A percentile compares a stretch with the other conserved stretches of the same genome.
These are phyloP conservation scores for Gastrolobium villosum DNA, from an alignment of 306 rosid species.

Conservation along the genomic window DNA sequence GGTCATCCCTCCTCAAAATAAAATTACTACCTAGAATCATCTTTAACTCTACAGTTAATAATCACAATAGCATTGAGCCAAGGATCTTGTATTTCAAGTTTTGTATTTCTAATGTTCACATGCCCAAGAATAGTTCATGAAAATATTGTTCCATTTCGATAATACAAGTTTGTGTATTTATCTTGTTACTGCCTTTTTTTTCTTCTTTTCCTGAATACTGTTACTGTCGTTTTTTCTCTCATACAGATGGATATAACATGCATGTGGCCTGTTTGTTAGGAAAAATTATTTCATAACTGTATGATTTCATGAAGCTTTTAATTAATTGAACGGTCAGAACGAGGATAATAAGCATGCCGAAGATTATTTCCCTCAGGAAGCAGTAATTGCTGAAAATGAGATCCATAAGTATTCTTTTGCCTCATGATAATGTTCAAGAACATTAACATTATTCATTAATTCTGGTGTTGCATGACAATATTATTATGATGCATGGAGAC, in stretches of 20 bases:
- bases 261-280: neutral
- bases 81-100: neutral
- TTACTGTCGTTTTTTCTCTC: neutral
- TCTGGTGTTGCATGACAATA: constrained; percentile 9
- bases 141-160: neutral
- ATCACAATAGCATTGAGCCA: neutral
- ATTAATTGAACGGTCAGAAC: neutral
- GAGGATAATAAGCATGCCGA: constrained; percentile 41
- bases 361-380: constrained; percentile 37
- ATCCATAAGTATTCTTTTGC: constrained; percentile 3
- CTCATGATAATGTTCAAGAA: neutral
- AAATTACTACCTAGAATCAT: neutral
- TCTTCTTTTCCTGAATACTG: neutral
- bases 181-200: neutral
- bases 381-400: constrained; percentile 40
- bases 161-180: neutral
- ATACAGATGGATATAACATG: neutral
- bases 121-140: neutral
- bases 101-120: neutral
- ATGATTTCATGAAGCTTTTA: neutral
- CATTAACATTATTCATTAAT: neutral
- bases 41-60: neutral
- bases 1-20: too few relatives aligned
- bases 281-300: neutral
- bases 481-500: constrained; percentile 3